Evolutionary conservation across 768 basidiomycete genomes (phyloP), one percentile per base, ranked within the genome.

Genomic region (Calocera viscosa): DNA sequence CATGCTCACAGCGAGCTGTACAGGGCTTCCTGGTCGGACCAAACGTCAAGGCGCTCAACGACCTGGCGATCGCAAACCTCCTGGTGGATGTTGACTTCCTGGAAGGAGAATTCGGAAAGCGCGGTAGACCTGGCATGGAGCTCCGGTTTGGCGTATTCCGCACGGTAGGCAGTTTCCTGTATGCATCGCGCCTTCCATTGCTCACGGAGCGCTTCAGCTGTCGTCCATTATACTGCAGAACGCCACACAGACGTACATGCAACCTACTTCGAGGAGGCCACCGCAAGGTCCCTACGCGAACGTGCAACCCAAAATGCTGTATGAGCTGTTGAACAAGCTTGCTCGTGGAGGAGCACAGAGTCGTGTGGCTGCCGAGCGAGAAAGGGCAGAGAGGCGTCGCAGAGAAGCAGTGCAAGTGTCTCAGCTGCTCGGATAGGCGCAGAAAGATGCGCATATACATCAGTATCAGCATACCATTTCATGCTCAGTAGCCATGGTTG

Each of bases 21-120:
- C 70, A 94, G 92, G 83, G 86, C 67, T 90, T 91, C 75, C 76
- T 94, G 73, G 83, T 84, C 24, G 90, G 90, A 11, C 82, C 86
- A 2, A 87, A 88, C 67, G 83, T 93, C 28, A 77, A 80, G 8
- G 82, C 82, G 78, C 84, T 94, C 80, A 97, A 95, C 72, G 93
- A 97, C 72, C 88, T 90, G 72, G 93, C 90, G 0, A 81, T 96
- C 47, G 84, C 87, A 34, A 95, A 94, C 70, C 82, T 97, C 63
- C 78, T 89, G 65, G 83, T 89, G 60, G 94, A 97, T 73, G 83
- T 94, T 68, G 85, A 87, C 67, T 96, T 94, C 75, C 80, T 97
- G 65, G 91, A 95, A 69, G 84, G 85, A n/a, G 90, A 93, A 71
- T 83, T 94, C 70, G 86, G 53, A 60, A 60, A 60, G 10, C 53